Conservation (phyloP, 768 basidiomycete genomes). For the Boletus edulis region DNA sequence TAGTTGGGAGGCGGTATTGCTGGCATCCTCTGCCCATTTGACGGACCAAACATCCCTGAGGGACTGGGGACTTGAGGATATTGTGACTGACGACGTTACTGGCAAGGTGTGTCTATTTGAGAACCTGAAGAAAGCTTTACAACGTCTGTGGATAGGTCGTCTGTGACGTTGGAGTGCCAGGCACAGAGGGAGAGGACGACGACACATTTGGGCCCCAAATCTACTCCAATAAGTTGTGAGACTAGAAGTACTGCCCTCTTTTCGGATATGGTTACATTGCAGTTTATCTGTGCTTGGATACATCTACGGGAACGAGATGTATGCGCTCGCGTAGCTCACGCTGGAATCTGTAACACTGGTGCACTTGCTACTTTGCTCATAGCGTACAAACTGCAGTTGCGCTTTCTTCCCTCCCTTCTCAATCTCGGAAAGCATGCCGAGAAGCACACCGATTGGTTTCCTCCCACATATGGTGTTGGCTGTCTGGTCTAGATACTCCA, state of each 20-base stretch:
- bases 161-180: conserved; percentile 67
- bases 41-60: conserved; percentile 56
- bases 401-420: conserved; percentile 37
- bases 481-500: conserved; percentile 65
- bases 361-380: conserved; percentile 89
- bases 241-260: background rate
- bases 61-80: conserved; percentile 83
- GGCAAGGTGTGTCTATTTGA: conserved; percentile 49
- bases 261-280: background rate
- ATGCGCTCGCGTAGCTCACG: conserved; percentile 96
- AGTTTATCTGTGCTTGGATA: background rate
- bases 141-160: conserved; percentile 48
- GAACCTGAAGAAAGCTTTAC: background rate
- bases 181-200: conserved; percentile 58
- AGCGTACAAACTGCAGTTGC: conserved; percentile 79
- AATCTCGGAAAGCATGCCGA: conserved; percentile 69
- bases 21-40: conserved; percentile 56
- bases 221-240: conserved; percentile 8
- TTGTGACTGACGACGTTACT: conserved; percentile 44
- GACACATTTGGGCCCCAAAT: conserved; percentile 55
- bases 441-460: conserved; percentile 90
- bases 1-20: conserved; percentile 39
- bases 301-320: conserved; percentile 49
- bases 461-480: conserved; percentile 97
- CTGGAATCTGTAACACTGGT: conserved; percentile 71